A percentile compares a stretch with the other conserved stretches of the same genome.
phyloP scores from a whole-genome alignment of 2,329 filamentous ascomycete genomes.

The Xylaria sp. region DNA sequence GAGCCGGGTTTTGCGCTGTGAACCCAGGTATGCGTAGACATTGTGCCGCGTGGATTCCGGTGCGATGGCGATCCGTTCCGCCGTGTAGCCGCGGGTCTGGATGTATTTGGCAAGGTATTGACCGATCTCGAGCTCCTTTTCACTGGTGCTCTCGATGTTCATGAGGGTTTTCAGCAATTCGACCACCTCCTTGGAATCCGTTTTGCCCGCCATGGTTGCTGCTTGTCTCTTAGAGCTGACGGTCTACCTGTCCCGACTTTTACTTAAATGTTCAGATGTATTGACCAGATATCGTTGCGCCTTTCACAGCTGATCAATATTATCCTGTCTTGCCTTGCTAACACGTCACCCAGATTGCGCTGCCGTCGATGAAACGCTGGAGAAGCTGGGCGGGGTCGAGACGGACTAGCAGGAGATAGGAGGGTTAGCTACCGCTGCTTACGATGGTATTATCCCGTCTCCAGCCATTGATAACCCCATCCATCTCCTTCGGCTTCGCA shows the following conservation, averaged over 20 bases:
- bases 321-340: neutral
- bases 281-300: no score
- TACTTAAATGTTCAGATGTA: no score
- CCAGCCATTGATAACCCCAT: neutral
- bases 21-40: slow-evolving; percentile 37
- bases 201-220: slow-evolving; percentile 17
- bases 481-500: neutral
- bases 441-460: neutral
- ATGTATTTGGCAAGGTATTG: slow-evolving; percentile 33
- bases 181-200: slow-evolving; percentile 20
- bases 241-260: no score
- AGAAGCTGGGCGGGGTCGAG: neutral
- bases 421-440: neutral
- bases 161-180: slow-evolving; percentile 33
- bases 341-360: neutral
- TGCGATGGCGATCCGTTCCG: slow-evolving; percentile 34
- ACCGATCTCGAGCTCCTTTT: slow-evolving; percentile 35
- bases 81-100: slow-evolving; percentile 32
- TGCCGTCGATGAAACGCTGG: neutral
- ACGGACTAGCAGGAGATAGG: neutral
- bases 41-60: slow-evolving; percentile 33
- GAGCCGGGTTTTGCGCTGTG: slow-evolving; percentile 28
- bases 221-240: neutral
- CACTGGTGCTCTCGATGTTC: slow-evolving; percentile 35
- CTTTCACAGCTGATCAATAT: neutral